These are phyloP conservation scores for Tetraselmis striata DNA, from an alignment of 139 green algal species.

Conservation along the genomic window DNA sequence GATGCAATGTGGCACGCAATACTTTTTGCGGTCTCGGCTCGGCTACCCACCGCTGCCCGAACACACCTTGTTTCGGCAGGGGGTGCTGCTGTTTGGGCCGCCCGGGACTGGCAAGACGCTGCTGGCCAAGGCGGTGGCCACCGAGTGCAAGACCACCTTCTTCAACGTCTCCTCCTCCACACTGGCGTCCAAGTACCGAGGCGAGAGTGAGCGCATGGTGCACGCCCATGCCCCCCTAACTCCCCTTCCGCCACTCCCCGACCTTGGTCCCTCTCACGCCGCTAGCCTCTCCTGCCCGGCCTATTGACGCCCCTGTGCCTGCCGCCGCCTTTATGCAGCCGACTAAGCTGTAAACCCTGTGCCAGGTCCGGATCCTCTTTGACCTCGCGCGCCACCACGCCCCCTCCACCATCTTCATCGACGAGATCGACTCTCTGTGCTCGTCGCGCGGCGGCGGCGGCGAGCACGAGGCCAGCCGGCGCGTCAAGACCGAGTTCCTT, in stretches of 20 bases:
- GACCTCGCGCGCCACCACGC: conserved; percentile 71
- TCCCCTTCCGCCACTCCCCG: no score
- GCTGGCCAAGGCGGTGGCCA: conserved; percentile 81
- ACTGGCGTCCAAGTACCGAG: conserved; percentile 89
- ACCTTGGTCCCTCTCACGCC: not conserved
- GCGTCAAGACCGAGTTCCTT: conserved; percentile 91
- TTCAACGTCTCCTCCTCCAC: no score
- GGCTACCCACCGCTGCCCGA: no score
- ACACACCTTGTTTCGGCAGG: no score
- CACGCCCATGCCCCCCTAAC: not conserved
- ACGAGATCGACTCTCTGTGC: conserved; percentile 85
- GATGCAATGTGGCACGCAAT: no score
- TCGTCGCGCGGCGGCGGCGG: conserved; percentile 61
- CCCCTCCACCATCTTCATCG: conserved; percentile 76
- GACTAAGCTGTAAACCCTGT: not conserved
- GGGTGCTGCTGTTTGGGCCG: conserved; percentile 91
- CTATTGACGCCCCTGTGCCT: no score
- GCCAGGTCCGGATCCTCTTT: conserved; percentile 71
- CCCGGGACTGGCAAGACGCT: conserved; percentile 89
- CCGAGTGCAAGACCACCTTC: conserved; percentile 83
- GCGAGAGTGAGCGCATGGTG: conserved; percentile 71
- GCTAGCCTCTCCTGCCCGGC: not conserved
- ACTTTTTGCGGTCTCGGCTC: no score
- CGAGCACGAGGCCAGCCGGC: conserved; percentile 83
- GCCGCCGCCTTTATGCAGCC: not conserved